These are phyloP conservation scores for Trametopsis cervina DNA, from an alignment of 768 basidiomycete genomes.

Conservation along the genomic window DNA sequence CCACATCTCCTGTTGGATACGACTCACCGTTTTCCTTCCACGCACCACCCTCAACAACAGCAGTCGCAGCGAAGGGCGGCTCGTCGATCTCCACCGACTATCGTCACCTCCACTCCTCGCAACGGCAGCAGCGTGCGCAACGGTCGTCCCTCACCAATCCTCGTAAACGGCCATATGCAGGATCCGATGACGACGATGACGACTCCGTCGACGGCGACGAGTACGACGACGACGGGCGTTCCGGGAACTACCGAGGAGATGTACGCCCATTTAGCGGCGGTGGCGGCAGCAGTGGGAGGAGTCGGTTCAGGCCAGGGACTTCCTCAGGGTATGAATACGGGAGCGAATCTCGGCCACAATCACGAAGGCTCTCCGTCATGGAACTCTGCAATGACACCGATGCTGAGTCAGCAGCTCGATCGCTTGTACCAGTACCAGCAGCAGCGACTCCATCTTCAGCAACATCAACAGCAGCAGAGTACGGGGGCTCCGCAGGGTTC, in stretches of 20 bases:
- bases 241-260: constrained; percentile 11
- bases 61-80: not conserved
- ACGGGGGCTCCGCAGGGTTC: not conserved
- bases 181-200: constrained; percentile 43
- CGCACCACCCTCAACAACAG: constrained; percentile 43
- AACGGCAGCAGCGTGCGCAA: constrained; percentile 22
- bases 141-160: constrained; percentile 30
- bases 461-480: not conserved
- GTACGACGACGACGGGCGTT: constrained; percentile 23
- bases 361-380: constrained; percentile 77
- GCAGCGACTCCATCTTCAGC: constrained; percentile 21
- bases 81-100: not conserved
- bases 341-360: constrained; percentile 68
- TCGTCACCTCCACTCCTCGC: constrained; percentile 15
- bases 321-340: constrained; percentile 55
- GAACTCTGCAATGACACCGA: constrained; percentile 78
- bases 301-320: constrained; percentile 11
- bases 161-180: constrained; percentile 57
- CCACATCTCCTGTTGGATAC: constrained; percentile 25
- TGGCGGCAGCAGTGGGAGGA: constrained; percentile 14
- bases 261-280: constrained; percentile 28
- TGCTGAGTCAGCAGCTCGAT: constrained; percentile 36
- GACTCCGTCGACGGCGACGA: constrained; percentile 12
- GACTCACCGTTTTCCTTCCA: constrained; percentile 80
- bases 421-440: constrained; percentile 34